These are phyloP conservation scores for Penicillium macrosclerotiorum DNA, from an alignment of 495 filamentous ascomycete species.

Conservation along the genomic window DNA sequence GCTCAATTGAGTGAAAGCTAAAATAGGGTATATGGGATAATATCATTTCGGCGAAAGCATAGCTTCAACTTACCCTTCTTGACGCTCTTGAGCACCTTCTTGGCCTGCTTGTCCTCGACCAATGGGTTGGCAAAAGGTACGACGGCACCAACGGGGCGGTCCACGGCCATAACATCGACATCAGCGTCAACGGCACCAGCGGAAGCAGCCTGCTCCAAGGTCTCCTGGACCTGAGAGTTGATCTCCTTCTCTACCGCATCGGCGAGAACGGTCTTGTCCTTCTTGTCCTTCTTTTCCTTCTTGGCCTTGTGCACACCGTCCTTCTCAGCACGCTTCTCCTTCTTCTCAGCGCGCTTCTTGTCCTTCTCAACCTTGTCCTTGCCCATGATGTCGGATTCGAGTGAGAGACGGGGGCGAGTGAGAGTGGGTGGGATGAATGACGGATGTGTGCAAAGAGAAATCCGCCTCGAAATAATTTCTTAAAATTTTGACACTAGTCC, in stretches of 20 bases:
- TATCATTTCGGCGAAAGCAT: neutral
- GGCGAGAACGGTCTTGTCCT: slow-evolving; percentile 59
- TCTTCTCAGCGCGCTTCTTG: slow-evolving; percentile 74
- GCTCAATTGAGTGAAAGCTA: neutral
- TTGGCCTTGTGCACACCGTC: slow-evolving; percentile 70
- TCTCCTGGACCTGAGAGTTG: slow-evolving; percentile 50
- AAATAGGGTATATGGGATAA: no score
- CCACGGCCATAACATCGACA: slow-evolving; percentile 49
- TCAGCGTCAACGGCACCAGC: slow-evolving; percentile 38
- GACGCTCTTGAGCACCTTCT: slow-evolving; percentile 90
- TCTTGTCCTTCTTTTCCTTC: slow-evolving; percentile 69
- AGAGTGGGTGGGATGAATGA: slow-evolving; percentile 18
- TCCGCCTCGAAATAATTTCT: slow-evolving; percentile 43
- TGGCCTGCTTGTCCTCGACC: slow-evolving; percentile 83
- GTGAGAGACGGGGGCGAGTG: slow-evolving; percentile 15
- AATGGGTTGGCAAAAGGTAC: slow-evolving; percentile 94
- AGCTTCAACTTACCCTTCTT: slow-evolving; percentile 74
- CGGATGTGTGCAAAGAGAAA: slow-evolving; percentile 31
- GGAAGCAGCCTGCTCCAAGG: slow-evolving; percentile 47
- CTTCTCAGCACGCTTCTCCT: slow-evolving; percentile 74
- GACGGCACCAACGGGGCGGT: slow-evolving; percentile 63
- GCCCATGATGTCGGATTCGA: slow-evolving; percentile 41
- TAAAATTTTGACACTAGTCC: slow-evolving; percentile 46
- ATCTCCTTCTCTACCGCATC: slow-evolving; percentile 65
- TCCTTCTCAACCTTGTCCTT: slow-evolving; percentile 62